Percentiles rank a stretch among this genome's conserved stretches.
phyloP scores from a whole-genome alignment of 495 filamentous ascomycete genomes.

The Penicillium crystallinum region DNA sequence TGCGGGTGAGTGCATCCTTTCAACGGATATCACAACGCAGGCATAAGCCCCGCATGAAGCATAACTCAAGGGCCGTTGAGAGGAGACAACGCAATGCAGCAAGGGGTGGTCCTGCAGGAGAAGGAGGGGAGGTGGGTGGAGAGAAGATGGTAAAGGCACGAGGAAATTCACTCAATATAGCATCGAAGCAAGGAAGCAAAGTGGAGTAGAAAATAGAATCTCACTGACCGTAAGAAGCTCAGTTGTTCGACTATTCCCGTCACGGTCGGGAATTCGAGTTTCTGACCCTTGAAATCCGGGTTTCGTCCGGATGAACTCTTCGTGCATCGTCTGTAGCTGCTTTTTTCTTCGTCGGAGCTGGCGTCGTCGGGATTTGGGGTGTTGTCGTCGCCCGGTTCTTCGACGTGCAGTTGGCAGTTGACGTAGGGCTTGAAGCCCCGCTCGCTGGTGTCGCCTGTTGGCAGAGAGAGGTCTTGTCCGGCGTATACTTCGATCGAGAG shows the following conservation, averaged over 20 bases:
- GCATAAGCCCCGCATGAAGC: not conserved
- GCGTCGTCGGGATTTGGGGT: conserved; percentile 31
- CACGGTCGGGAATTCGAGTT: conserved; percentile 56
- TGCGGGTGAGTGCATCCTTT: not conserved
- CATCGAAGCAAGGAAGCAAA: not conserved
- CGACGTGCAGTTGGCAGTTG: conserved; percentile 76
- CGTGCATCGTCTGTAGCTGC: conserved; percentile 66
- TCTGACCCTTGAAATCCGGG: conserved; percentile 66
- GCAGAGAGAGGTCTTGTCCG: conserved; percentile 48
- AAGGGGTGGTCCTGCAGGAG: not conserved
- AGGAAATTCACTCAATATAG: not conserved
- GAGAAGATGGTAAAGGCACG: not conserved
- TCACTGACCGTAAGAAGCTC: conserved; percentile 67
- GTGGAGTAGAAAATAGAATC: not conserved
- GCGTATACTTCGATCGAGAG: conserved; percentile 49
- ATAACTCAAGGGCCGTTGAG: not conserved
- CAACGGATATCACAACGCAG: conserved; percentile 9
- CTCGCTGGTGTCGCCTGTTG: conserved; percentile 46
- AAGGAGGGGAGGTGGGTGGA: conserved; percentile 7
- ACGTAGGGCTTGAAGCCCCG: conserved; percentile 70
- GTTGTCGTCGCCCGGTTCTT: conserved; percentile 41
- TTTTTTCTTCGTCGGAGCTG: conserved; percentile 42
- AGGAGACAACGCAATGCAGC: not conserved
- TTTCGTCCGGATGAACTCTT: conserved; percentile 55
- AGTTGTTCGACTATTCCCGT: conserved; percentile 68